Evolutionary conservation across 148 eudicot species (phyloP).

Genomic region (Cornus controversa): DNA sequence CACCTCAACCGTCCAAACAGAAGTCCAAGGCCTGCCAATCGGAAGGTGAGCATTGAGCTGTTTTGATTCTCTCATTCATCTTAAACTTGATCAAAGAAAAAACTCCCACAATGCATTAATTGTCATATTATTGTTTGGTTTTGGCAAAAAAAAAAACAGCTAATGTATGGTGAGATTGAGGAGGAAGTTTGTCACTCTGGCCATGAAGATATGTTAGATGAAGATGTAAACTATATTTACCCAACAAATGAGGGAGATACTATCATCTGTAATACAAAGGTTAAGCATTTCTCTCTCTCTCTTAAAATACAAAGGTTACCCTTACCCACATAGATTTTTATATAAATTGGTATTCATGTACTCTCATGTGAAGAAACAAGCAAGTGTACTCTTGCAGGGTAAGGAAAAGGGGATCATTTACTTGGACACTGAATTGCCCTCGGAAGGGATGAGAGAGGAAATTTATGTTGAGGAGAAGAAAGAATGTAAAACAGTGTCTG

Average conservation of each 20-base stretch:
- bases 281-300: neutral
- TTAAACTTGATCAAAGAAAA: too few species aligned
- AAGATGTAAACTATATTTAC: neutral
- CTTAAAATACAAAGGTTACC: too few species aligned
- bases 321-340: too few species aligned
- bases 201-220: neutral
- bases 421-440: neutral
- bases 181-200: conserved; percentile 13
- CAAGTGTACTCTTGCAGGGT: neutral
- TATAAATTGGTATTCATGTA: too few species aligned
- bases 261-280: neutral
- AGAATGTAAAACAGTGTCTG: neutral
- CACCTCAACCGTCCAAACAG: neutral
- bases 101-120: too few species aligned
- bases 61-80: too few species aligned
- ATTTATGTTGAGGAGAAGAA: neutral
- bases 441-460: neutral
- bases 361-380: neutral
- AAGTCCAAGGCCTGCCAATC: conserved; percentile 16
- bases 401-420: neutral
- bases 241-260: neutral
- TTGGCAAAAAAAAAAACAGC: neutral
- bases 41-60: conserved; percentile 28
- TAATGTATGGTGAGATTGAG: conserved; percentile 4
- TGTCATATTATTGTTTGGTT: neutral